Percentiles rank a stretch among this genome's conserved stretches.
These are phyloP conservation scores for Cryptosporidium sp. DNA, from an alignment of 169 alveolate genomes.

Conservation along the genomic window DNA sequence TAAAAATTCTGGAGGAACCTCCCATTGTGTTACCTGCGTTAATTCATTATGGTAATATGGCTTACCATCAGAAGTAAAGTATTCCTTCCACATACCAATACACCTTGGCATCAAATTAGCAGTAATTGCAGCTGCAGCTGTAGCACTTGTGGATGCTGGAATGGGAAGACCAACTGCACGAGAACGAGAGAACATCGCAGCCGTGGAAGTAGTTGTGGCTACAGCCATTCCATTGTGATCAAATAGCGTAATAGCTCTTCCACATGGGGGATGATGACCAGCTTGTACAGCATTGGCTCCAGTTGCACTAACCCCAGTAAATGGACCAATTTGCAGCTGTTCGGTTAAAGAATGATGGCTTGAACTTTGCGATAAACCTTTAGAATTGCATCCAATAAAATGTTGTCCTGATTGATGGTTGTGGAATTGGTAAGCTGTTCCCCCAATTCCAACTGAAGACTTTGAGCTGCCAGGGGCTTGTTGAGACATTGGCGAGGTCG, in stretches of 20 bases:
- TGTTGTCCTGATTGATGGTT: conserved; percentile 14
- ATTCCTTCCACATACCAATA: conserved; percentile 89
- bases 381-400: conserved; percentile 12
- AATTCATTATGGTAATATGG: conserved; percentile 88
- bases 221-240: conserved; percentile 59
- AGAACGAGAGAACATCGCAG: conserved; percentile 49
- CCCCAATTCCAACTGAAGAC: conserved; percentile 2
- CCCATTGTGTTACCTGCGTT: conserved; percentile 91
- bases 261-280: conserved; percentile 20
- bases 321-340: conserved; percentile 9
- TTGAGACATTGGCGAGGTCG: conserved; percentile 33
- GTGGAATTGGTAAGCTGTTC: conserved; percentile 4
- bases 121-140: conserved; percentile 77
- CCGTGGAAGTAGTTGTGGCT: conserved; percentile 35
- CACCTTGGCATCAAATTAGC: conserved; percentile 85
- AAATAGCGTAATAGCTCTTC: conserved; percentile 38
- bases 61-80: conserved; percentile 86
- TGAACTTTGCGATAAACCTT: conserved; percentile 13
- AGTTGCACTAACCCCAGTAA: conserved; percentile 5
- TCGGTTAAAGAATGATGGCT: conserved; percentile 6
- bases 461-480: conserved; percentile 1
- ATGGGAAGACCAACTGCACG: conserved; percentile 24
- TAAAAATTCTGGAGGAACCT: conserved; percentile 89
- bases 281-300: conserved; percentile 12
- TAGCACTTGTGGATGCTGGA: conserved; percentile 15